Evolutionary conservation across 495 filamentous ascomycete species (phyloP).

Genomic region (Penicillium arizonense): DNA sequence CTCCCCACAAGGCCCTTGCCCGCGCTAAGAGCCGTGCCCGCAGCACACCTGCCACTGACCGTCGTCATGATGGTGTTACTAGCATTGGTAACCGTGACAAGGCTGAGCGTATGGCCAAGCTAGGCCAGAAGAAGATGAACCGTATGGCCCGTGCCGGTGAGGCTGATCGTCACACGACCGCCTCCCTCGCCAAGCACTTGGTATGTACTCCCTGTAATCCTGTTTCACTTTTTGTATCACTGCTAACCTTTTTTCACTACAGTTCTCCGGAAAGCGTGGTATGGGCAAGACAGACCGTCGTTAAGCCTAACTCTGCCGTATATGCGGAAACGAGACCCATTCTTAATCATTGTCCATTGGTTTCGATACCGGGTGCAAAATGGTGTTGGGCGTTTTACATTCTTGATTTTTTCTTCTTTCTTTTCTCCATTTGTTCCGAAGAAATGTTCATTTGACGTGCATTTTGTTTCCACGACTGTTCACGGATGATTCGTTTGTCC

Average conservation of each 20-base stretch:
- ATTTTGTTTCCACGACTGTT: slow-evolving; percentile 11
- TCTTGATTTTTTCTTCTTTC: background rate
- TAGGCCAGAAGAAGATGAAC: slow-evolving; percentile 98
- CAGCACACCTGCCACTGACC: slow-evolving; percentile 73
- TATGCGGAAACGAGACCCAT: slow-evolving; percentile 30
- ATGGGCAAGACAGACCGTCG: slow-evolving; percentile 60
- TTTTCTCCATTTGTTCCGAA: slow-evolving; percentile 8
- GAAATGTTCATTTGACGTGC: slow-evolving; percentile 15
- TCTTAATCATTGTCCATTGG: slow-evolving; percentile 37
- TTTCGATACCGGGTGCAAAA: slow-evolving; percentile 35
- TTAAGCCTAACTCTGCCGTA: slow-evolving; percentile 28
- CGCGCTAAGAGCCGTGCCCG: slow-evolving; percentile 76
- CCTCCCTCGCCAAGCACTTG: slow-evolving; percentile 85
- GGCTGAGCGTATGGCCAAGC: slow-evolving; percentile 80
- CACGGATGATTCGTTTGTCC: slow-evolving; percentile 3
- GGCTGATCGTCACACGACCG: slow-evolving; percentile 87
- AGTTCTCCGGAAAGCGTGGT: slow-evolving; percentile 58
- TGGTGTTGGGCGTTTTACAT: slow-evolving; percentile 31
- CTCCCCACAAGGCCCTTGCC: slow-evolving; percentile 57
- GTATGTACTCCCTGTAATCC: slow-evolving; percentile 50
- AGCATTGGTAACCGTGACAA: slow-evolving; percentile 57
- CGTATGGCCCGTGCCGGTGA: slow-evolving; percentile 94
- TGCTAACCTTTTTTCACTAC: slow-evolving; percentile 18
- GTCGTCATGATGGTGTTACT: slow-evolving; percentile 72
- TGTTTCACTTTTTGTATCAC: slow-evolving; percentile 6